Evolutionary conservation across 2,329 filamentous ascomycete species (phyloP).

Genomic region (Dendryphion nanum): DNA sequence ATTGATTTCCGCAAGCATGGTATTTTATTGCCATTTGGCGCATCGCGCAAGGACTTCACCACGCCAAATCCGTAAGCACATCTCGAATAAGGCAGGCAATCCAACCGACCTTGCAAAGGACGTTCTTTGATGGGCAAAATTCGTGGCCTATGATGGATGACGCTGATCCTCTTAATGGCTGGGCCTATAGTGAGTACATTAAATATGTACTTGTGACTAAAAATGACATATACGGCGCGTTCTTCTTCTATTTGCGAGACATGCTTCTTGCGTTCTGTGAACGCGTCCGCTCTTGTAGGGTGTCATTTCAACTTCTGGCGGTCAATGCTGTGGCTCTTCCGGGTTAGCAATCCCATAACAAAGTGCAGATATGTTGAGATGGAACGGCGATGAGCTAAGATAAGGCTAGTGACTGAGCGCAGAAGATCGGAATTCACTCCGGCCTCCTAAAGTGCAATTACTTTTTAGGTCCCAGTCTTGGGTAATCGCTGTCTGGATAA

Average conservation of each 20-base stretch:
- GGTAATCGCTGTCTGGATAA: too few species aligned
- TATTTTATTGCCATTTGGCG: slow-evolving; percentile 43
- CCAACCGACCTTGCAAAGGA: slow-evolving; percentile 21
- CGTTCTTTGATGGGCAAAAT: slow-evolving; percentile 27
- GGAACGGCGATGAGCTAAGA: too few species aligned
- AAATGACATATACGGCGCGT: slow-evolving; percentile 41
- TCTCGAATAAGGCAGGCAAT: neutral
- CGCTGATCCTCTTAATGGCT: slow-evolving; percentile 40
- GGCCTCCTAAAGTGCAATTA: too few species aligned
- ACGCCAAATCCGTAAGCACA: slow-evolving; percentile 43
- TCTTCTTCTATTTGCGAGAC: slow-evolving; percentile 36
- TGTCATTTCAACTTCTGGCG: neutral
- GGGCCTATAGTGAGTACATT: slow-evolving; percentile 31
- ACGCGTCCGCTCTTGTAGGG: neutral
- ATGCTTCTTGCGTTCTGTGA: slow-evolving; percentile 28
- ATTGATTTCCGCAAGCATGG: slow-evolving; percentile 39
- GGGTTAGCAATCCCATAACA: too few species aligned
- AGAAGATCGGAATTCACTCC: too few species aligned
- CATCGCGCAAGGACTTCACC: slow-evolving; percentile 27
- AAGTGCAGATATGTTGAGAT: too few species aligned
- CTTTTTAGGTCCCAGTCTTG: too few species aligned
- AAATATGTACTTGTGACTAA: slow-evolving; percentile 17
- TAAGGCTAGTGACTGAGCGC: too few species aligned
- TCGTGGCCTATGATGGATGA: slow-evolving; percentile 41
- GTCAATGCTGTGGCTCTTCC: neutral